These are phyloP conservation scores for Tripterygium wilfordii DNA, from an alignment of 177 flowering plant genomes.

Conservation along the genomic window DNA sequence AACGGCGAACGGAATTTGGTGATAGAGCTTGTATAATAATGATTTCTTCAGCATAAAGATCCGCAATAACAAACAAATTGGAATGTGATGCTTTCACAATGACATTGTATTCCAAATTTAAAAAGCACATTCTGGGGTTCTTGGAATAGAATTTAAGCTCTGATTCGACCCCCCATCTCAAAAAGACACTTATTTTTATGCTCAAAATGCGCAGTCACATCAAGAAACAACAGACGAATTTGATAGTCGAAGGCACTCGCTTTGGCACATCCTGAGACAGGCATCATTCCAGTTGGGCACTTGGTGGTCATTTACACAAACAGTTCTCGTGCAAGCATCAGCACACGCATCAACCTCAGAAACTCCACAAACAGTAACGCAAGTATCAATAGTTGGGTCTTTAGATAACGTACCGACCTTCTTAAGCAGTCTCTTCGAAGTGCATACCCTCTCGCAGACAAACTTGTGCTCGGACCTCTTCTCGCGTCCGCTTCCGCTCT, in stretches of 20 bases:
- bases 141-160: no score
- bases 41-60: no score
- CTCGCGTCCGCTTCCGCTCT: constrained; percentile 80
- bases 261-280: constrained; percentile 38
- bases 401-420: constrained; percentile 87
- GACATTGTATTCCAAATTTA: no score
- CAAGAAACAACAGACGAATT: constrained; percentile 8
- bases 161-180: no score
- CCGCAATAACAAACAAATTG: no score
- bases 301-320: constrained; percentile 43
- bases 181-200: no score
- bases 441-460: constrained; percentile 91
- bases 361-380: constrained; percentile 93
- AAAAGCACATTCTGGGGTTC: no score
- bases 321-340: constrained; percentile 46
- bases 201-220: no score
- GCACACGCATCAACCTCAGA: constrained; percentile 93
- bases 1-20: no score
- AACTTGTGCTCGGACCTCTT: constrained; percentile 80
- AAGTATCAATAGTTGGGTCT: constrained; percentile 76
- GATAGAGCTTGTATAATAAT: no score
- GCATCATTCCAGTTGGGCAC: constrained; percentile 48
- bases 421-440: constrained; percentile 87
- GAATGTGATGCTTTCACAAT: no score
- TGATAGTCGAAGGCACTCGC: constrained; percentile 40